These are phyloP conservation scores for Fusarium sp. DNA, from an alignment of 2,329 filamentous ascomycete species.

Conservation along the genomic window DNA sequence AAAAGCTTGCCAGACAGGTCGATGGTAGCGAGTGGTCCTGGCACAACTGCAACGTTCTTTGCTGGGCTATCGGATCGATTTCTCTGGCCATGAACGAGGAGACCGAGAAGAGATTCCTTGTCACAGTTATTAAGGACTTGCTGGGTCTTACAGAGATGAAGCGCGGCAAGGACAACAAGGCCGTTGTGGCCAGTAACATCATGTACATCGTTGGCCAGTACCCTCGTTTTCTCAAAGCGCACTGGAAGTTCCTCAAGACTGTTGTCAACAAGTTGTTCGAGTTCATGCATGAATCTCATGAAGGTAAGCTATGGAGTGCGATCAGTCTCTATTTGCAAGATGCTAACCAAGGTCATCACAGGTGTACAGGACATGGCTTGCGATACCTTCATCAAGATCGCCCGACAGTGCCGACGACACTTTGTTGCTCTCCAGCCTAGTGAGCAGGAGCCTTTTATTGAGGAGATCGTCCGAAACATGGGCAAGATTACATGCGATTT, in stretches of 20 bases:
- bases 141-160: slow-evolving; percentile 99
- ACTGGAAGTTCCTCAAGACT: slow-evolving; percentile 99
- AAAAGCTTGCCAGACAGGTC: slow-evolving; percentile 95
- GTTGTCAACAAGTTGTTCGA: slow-evolving; percentile 99
- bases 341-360: slow-evolving; percentile 53
- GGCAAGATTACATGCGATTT: slow-evolving; percentile 95
- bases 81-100: slow-evolving; percentile 99
- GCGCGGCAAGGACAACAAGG: slow-evolving; percentile 99
- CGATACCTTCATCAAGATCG: slow-evolving; percentile 99
- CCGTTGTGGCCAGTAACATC: slow-evolving; percentile 98
- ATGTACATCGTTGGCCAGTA: slow-evolving; percentile 99
- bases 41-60: slow-evolving; percentile 99
- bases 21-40: slow-evolving; percentile 98
- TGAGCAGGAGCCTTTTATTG: slow-evolving; percentile 95
- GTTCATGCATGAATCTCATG: slow-evolving; percentile 99
- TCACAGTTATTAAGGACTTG: slow-evolving; percentile 98
- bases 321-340: neutral
- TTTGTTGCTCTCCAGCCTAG: slow-evolving; percentile 96
- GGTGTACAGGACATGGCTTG: slow-evolving; percentile 99
- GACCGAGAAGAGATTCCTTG: slow-evolving; percentile 97
- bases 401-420: slow-evolving; percentile 95
- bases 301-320: slow-evolving; percentile 68
- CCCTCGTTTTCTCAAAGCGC: slow-evolving; percentile 96
- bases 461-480: slow-evolving; percentile 97
- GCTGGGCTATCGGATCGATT: slow-evolving; percentile 99